These are phyloP conservation scores for Phoma sp. DNA, from an alignment of 2,329 filamentous ascomycete genomes.

Conservation along the genomic window DNA sequence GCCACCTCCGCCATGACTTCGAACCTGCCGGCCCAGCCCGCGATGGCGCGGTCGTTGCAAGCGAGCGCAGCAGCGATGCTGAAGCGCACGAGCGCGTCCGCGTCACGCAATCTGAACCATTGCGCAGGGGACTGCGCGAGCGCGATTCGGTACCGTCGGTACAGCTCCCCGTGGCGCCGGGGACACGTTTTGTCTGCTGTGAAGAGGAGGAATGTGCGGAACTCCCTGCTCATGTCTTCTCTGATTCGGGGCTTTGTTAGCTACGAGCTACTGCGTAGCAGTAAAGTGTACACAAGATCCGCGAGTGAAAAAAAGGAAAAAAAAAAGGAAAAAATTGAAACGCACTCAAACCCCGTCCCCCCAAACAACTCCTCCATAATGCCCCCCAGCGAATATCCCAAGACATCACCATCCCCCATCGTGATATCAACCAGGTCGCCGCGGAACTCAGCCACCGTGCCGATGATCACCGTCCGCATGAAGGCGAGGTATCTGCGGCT, in stretches of 20 bases:
- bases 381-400: too few species aligned
- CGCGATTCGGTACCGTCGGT: background rate
- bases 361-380: too few species aligned
- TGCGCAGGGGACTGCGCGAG: background rate
- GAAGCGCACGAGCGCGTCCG: background rate
- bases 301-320: too few species aligned
- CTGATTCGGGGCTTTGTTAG: background rate
- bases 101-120: background rate
- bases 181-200: background rate
- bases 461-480: too few species aligned
- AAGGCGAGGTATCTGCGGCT: too few species aligned
- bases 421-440: too few species aligned
- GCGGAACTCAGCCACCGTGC: too few species aligned
- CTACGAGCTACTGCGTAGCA: too few species aligned
- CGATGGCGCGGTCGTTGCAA: background rate
- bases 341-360: too few species aligned
- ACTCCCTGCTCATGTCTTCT: background rate
- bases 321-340: too few species aligned
- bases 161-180: background rate
- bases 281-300: too few species aligned
- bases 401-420: too few species aligned
- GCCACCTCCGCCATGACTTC: background rate
- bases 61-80: background rate
- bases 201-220: background rate
- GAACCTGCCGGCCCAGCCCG: background rate